phyloP scores from a whole-genome alignment of 2,329 filamentous ascomycete genomes.

The Penicillium sp. region DNA sequence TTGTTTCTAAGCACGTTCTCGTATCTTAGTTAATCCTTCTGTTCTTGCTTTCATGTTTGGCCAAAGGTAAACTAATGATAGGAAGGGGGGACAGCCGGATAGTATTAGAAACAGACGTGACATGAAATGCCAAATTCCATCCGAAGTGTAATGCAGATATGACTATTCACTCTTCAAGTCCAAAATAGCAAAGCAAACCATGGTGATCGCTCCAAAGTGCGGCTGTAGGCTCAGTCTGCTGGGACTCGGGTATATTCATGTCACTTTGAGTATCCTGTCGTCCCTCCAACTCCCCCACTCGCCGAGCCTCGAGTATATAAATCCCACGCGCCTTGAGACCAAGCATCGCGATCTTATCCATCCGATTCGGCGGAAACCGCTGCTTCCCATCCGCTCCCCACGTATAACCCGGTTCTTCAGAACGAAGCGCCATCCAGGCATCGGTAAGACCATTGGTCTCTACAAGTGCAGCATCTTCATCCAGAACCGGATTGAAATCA shows the following conservation, averaged over 20 bases:
- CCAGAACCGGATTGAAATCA: constrained; percentile 44
- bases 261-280: background rate
- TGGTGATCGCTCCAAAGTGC: constrained; percentile 1
- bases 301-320: constrained; percentile 1
- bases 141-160: background rate
- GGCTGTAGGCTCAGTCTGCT: background rate
- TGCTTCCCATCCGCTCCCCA: constrained; percentile 40
- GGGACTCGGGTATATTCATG: background rate
- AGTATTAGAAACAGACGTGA: background rate
- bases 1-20: background rate
- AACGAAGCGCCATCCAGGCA: constrained; percentile 34
- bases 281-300: background rate
- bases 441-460: constrained; percentile 37
- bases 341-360: constrained; percentile 41
- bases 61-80: background rate
- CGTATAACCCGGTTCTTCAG: constrained; percentile 36
- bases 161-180: background rate
- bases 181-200: constrained; percentile 1
- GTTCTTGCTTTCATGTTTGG: background rate
- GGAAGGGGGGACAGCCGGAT: no score
- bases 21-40: background rate
- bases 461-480: constrained; percentile 36
- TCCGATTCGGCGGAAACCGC: constrained; percentile 34
- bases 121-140: background rate
- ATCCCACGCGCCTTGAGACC: constrained; percentile 23